Evolutionary conservation across 2,329 filamentous ascomycete species (phyloP), one percentile per base, ranked within the genome.

Genomic region (Berkeleyomyces basicola): DNA sequence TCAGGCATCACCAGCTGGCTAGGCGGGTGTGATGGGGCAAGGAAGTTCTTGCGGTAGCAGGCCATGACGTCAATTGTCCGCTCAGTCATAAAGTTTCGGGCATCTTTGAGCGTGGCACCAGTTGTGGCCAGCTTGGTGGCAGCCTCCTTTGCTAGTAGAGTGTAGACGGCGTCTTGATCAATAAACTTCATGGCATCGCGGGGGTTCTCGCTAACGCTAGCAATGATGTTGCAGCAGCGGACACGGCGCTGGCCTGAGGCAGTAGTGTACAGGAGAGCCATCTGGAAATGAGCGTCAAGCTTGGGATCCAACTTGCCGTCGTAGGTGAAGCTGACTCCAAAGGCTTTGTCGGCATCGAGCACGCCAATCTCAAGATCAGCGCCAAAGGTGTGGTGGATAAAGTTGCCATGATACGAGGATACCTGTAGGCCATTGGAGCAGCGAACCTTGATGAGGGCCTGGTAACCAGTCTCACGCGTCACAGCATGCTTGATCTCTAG

Each of bases 221-320:
- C 92, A 63, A 99, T 92, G 36, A 95, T 80, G 71, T 99, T 99
- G 70, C 85, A 89, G 74, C 93, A 99, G 64, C 93, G 81, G 58
- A 99, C 93, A 61, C 93, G 82, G 58, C 93, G 85, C 74, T 99
- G 85, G 3, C 93, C 93, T 59, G 82, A 85, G 3, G 90, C 88
- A 3, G 92, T 95, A 0, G 93, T 99, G 75, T 99, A 99, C 1
- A 99, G 81, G 2, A 99, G 77, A 1, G 93, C 93, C 31, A 88
- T 90, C 72, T 99, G 93, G 80, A 99, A 99, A 74, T 99, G 93
- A 6, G 92, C 92, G 73, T 99, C 93, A 31, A 97, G 80, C 74
- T 96, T 96, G 3, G 90, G 79, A 73, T 99, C 93, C n/a, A 99
- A 82, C 74, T 97, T 97, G 65, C 93, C 93, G 70, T 99, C 93